Percentiles rank a stretch among this genome's conserved stretches.
Conservation (phyloP, 176 grass and related monocot species). For the Oryza australiensis region DNA sequence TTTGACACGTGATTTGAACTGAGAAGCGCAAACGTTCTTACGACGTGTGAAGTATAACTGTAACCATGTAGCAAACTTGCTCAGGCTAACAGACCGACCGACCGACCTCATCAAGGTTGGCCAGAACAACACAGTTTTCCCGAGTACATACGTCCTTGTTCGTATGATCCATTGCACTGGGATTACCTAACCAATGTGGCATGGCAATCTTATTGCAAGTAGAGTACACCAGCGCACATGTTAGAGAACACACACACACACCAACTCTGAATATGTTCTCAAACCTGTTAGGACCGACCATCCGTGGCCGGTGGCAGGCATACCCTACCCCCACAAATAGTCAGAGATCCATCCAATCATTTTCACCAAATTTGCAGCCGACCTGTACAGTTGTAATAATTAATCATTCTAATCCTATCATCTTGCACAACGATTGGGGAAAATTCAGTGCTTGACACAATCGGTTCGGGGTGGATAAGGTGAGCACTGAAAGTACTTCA, state of each 20-base stretch:
- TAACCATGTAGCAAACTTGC: not conserved
- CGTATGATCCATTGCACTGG: not conserved
- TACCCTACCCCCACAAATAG: not conserved
- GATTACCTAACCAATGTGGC: not conserved
- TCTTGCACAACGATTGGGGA: not conserved
- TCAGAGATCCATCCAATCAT: not conserved
- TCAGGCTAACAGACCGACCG: not conserved
- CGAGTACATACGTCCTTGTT: not conserved
- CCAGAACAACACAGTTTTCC: not conserved
- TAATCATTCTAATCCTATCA: not conserved
- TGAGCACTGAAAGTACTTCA: slow-evolving; percentile 4
- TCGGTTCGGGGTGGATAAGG: not conserved
- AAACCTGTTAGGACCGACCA: slow-evolving; percentile 29
- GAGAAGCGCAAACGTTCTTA: not conserved
- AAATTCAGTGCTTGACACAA: slow-evolving; percentile 11
- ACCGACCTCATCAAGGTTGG: not conserved
- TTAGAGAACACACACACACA: not conserved
- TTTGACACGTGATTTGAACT: not conserved
- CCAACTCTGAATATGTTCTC: not conserved
- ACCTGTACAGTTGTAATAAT: not conserved
- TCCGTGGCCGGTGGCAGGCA: slow-evolving; percentile 14
- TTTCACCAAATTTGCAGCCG: not conserved
- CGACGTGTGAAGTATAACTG: not conserved
- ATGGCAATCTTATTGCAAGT: not conserved
- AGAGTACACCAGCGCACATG: not conserved